Base-by-base conservation (phyloP, 1,284 basidiomycete species). In the Irpex rosettiformis region DNA sequence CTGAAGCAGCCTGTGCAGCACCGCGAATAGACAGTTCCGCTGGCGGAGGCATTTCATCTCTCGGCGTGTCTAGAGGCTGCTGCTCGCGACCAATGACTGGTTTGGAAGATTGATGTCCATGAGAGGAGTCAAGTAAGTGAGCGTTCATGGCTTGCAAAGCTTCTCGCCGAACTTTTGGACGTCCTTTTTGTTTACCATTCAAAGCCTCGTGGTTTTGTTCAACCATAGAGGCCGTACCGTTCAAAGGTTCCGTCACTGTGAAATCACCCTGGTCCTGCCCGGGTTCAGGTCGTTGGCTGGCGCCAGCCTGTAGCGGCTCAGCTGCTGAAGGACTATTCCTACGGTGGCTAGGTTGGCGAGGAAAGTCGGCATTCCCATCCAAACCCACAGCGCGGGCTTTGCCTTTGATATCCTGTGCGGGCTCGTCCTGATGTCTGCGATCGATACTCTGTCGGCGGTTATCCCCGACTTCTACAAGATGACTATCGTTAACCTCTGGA, bases 371-470 rank as follows among this genome's bases (percentile, higher is more conserved):
- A 7, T 16, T 25, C 6, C 43, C 11, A 21, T 27, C 57, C 27
- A 28, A 27, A 25, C 45, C 57, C 10, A 60, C 58, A n/a, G 65
- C 66, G 33, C 67, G 64, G 22, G 60, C 52, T 58, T 69, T 69
- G 45, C 68, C 67, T 57, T 69, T 68, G 56, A 52, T 52, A 62
- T 65, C 63, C 27, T 52, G 40, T 8, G 10, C 11, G 22, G 37
- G 28, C 45, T 45, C 33, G 40, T 10, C 4, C 24, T 49, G 48
- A 25, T 28, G 21, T 8, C 21, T 25, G 7, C 6, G 8, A 13
- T 7, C 48, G 48, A 11, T 49, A 10, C 3, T 49, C 8, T 10
- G 48, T 28, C 24, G 48, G 48, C 24, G 48, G 22, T 49, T 18
- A 24, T 49, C 48, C 5, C 21, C 48, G 21, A 24, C 1, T 25